phyloP scores from a whole-genome alignment of 805 yeast species.

The Kuraishia floccosa region DNA sequence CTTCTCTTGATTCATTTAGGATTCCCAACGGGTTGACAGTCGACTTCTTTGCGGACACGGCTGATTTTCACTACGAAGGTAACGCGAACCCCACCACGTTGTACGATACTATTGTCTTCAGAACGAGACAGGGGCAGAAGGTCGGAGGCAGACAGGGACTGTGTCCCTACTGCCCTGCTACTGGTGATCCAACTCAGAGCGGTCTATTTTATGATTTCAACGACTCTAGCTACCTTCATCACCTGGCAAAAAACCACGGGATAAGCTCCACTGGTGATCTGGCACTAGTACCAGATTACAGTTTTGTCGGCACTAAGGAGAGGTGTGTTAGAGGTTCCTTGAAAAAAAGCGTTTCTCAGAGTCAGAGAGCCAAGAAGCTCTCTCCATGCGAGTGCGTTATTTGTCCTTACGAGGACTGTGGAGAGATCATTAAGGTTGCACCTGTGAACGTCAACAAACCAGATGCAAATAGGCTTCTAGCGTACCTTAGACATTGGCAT shows the following conservation, averaged over 20 bases:
- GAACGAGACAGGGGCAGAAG: no score
- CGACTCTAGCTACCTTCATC: slow-evolving; percentile 18
- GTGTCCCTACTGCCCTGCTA: slow-evolving; percentile 16
- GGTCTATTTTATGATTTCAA: slow-evolving; percentile 15
- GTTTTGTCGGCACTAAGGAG: slow-evolving; percentile 6
- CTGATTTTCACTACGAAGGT: no score
- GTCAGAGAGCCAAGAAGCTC: no score
- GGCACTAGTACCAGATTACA: no score
- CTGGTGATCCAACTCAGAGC: slow-evolving; percentile 7
- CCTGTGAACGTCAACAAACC: slow-evolving; percentile 8
- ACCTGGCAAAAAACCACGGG: slow-evolving; percentile 19
- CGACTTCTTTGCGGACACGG: no score
- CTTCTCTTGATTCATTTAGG: no score
- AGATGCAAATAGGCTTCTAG: slow-evolving; percentile 14
- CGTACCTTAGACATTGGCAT: slow-evolving; percentile 17
- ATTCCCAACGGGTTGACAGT: no score
- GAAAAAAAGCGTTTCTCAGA: slow-evolving; percentile 4
- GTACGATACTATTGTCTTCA: no score
- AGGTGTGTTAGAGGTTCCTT: no score
- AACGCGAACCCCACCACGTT: no score
- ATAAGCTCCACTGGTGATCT: slow-evolving; percentile 18
- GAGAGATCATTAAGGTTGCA: slow-evolving; percentile 10
- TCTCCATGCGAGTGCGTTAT: slow-evolving; percentile 13
- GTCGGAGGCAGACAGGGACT: slow-evolving; percentile 11
- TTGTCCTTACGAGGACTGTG: slow-evolving; percentile 13